Evolutionary conservation across 192 early-diverging fungal species (phyloP).

Genomic region (Umbelopsis vinacea): DNA sequence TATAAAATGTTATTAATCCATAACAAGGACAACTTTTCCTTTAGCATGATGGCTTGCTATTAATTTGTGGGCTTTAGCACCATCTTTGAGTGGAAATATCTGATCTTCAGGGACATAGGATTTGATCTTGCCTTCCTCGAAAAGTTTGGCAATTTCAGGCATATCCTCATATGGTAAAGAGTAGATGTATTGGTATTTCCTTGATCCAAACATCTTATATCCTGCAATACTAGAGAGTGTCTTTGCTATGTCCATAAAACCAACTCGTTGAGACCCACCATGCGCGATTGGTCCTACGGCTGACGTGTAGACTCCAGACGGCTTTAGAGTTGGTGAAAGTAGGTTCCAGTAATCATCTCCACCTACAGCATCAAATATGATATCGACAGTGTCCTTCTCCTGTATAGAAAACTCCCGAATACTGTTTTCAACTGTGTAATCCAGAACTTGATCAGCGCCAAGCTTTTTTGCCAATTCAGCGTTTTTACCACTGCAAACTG

Average conservation of each 20-base stretch:
- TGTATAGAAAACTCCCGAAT: conserved; percentile 23
- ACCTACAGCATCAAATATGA: conserved; percentile 53
- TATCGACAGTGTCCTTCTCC: conserved; percentile 42
- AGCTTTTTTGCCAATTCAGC: conserved; percentile 47
- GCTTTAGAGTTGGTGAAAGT: conserved; percentile 7
- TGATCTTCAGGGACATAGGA: conserved; percentile 18
- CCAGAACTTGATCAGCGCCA: conserved; percentile 61
- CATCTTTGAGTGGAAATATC: conserved; percentile 34
- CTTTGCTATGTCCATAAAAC: neutral
- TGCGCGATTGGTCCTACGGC: conserved; percentile 30
- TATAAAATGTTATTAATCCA: neutral
- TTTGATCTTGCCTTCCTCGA: conserved; percentile 12
- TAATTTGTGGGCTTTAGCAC: conserved; percentile 26
- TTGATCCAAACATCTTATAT: conserved; percentile 17
- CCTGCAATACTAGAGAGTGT: neutral
- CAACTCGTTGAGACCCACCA: conserved; percentile 16
- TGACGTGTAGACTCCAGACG: conserved; percentile 18
- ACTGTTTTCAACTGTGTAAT: conserved; percentile 54
- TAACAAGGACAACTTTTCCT: conserved; percentile 39
- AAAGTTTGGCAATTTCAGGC: neutral
- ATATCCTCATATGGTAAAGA: conserved; percentile 2
- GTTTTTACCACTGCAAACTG: conserved; percentile 56
- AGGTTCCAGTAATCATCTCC: conserved; percentile 33
- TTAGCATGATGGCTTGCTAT: conserved; percentile 30
- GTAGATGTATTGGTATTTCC: conserved; percentile 3